A percentile compares a stretch with the other conserved stretches of the same genome.
These are phyloP conservation scores for Lasiodiplodia sp. DNA, from an alignment of 2,329 filamentous ascomycete genomes.

Conservation along the genomic window DNA sequence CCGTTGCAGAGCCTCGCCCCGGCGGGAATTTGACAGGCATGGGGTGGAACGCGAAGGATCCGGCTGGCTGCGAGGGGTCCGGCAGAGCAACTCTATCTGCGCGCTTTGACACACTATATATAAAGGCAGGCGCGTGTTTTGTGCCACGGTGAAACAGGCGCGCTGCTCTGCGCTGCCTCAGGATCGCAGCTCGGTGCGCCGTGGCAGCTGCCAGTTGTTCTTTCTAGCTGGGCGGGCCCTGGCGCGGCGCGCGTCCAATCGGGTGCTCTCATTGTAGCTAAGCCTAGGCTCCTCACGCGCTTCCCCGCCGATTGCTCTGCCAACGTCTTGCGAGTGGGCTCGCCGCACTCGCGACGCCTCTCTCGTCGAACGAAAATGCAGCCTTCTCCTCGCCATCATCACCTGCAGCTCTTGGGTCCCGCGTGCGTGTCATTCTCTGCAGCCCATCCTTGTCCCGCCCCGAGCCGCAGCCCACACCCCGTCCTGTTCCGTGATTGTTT, in stretches of 20 bases:
- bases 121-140: slow-evolving; percentile 5
- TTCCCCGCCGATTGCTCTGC: slow-evolving; percentile 27
- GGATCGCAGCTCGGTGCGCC: not conserved
- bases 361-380: slow-evolving; percentile 18
- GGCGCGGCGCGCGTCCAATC: slow-evolving; percentile 12
- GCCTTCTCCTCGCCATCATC: slow-evolving; percentile 1
- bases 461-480: slow-evolving; percentile 13
- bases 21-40: not conserved
- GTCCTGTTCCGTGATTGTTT: not conserved
- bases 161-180: not conserved
- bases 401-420: slow-evolving; percentile 1
- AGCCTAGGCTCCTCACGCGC: slow-evolving; percentile 22
- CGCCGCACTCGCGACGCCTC: slow-evolving; percentile 13
- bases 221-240: slow-evolving; percentile 8
- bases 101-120: not conserved
- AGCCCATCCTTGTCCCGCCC: slow-evolving; percentile 17
- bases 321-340: slow-evolving; percentile 26
- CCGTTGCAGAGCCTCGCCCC: not conserved
- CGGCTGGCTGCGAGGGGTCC: not conserved
- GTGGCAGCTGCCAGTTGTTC: slow-evolving; percentile 20
- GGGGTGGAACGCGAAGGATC: not conserved
- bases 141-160: not conserved
- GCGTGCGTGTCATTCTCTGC: not conserved
- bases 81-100: not conserved
- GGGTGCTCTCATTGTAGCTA: slow-evolving; percentile 9